phyloP scores from a whole-genome alignment of 1,284 basidiomycete genomes.

The Ceratobasidium sp. region DNA sequence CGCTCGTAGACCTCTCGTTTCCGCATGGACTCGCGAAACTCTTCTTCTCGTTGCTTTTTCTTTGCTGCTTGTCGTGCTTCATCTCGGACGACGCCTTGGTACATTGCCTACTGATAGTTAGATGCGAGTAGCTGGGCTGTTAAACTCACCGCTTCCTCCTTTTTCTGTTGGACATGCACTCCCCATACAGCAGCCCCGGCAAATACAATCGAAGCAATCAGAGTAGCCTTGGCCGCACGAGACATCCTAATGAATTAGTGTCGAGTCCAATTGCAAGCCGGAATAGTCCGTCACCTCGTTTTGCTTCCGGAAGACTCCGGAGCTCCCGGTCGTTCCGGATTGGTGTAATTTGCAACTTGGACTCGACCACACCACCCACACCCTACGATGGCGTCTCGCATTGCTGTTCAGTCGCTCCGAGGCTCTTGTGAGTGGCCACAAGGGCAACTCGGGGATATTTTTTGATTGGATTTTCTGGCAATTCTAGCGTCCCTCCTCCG shows the following conservation, averaged over 20 bases:
- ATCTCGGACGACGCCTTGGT: conserved; percentile 84
- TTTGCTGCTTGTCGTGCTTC: conserved; percentile 81
- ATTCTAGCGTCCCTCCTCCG: conserved; percentile 44
- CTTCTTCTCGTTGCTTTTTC: conserved; percentile 55
- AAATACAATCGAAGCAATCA: conserved; percentile 70
- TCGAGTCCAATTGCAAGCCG: not conserved
- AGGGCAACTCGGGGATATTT: not conserved
- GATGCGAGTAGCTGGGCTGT: conserved; percentile 22
- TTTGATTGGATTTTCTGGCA: conserved; percentile 17
- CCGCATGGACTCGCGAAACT: conserved; percentile 54
- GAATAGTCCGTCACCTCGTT: too few relatives aligned
- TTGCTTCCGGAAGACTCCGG: conserved; percentile 18
- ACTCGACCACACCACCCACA: conserved; percentile 15
- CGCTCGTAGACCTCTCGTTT: conserved; percentile 73
- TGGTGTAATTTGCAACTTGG: conserved; percentile 35
- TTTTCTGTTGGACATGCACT: conserved; percentile 87
- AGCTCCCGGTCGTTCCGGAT: conserved; percentile 16
- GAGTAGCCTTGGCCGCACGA: conserved; percentile 76
- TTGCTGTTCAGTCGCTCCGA: conserved; percentile 52
- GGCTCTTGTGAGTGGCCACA: conserved; percentile 45
- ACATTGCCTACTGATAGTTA: conserved; percentile 72
- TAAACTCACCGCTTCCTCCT: conserved; percentile 76
- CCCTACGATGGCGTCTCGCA: conserved; percentile 50
- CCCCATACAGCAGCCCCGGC: conserved; percentile 83
- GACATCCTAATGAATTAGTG: conserved; percentile 59